Percentiles rank a stretch among this genome's conserved stretches.
phyloP scores from a whole-genome alignment of 2,329 filamentous ascomycete species.

The Tolypocladium album region DNA sequence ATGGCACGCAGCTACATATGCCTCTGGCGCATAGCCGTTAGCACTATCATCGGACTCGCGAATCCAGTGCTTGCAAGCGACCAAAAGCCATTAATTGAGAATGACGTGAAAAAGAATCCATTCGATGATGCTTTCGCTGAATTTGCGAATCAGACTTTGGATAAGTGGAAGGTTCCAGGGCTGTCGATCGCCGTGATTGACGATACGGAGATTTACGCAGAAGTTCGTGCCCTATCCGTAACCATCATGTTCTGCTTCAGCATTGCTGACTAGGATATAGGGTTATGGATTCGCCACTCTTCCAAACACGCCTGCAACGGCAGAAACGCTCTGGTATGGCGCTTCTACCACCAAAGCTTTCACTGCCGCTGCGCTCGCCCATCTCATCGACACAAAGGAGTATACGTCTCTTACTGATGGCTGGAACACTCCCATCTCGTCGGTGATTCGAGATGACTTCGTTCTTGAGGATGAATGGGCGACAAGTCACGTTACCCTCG shows the following conservation, averaged over 20 bases:
- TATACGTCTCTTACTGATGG: slow-evolving; percentile 18
- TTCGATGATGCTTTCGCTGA: slow-evolving; percentile 7
- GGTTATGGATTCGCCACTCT: slow-evolving; percentile 18
- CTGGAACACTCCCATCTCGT: slow-evolving; percentile 35
- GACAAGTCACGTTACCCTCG: slow-evolving; percentile 32
- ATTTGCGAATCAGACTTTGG: slow-evolving; percentile 7
- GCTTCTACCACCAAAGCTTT: slow-evolving; percentile 48
- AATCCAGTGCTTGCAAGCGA: background rate
- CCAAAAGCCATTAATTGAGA: background rate
- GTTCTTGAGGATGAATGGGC: background rate
- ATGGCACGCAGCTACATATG: background rate
- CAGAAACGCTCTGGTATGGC: slow-evolving; percentile 41
- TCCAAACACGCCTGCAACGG: slow-evolving; percentile 28
- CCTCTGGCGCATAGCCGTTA: background rate
- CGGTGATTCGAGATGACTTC: slow-evolving; percentile 13
- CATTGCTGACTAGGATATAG: slow-evolving; percentile 4
- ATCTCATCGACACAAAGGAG: slow-evolving; percentile 34
- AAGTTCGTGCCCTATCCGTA: slow-evolving; percentile 5
- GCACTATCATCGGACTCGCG: background rate
- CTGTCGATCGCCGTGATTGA: slow-evolving; percentile 17
- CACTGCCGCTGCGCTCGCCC: slow-evolving; percentile 37
- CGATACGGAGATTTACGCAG: slow-evolving; percentile 10
- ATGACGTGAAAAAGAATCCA: background rate
- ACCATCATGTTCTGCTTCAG: background rate
- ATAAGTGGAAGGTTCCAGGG: slow-evolving; percentile 16